Conservation (phyloP, 306 rosid genomes). For the Lagenaria siceraria region DNA sequence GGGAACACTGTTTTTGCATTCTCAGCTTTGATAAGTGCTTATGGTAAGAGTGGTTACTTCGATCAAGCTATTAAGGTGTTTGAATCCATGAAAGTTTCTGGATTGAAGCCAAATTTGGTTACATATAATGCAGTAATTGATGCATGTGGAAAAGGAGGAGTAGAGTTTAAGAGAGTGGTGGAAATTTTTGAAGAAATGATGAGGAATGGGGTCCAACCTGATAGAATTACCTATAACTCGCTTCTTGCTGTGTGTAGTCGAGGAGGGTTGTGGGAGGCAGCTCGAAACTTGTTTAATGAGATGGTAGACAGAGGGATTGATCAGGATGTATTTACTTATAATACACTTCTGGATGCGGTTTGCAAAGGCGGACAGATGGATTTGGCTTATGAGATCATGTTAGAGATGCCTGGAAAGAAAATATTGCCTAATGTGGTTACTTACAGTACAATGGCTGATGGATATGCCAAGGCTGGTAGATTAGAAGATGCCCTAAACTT, state of each 20-base stretch:
- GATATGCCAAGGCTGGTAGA: conserved; percentile 68
- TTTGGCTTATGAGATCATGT: conserved; percentile 50
- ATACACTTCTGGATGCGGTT: conserved; percentile 71
- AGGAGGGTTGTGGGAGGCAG: conserved; percentile 73
- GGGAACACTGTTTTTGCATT: conserved; percentile 70
- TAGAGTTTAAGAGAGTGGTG: conserved; percentile 47
- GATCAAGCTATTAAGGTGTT: conserved; percentile 43
- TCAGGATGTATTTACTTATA: conserved; percentile 69
- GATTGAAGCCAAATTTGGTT: conserved; percentile 71
- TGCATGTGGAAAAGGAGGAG: conserved; percentile 72
- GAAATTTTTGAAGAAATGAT: conserved; percentile 64
- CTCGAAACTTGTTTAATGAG: conserved; percentile 46
- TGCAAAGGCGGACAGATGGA: conserved; percentile 87
- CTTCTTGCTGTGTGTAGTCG: conserved; percentile 70
- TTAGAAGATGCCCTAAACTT: conserved; percentile 64
- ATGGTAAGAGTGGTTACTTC: conserved; percentile 57
- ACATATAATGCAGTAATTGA: conserved; percentile 81
- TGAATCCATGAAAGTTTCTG: conserved; percentile 46
- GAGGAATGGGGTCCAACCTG: conserved; percentile 45
- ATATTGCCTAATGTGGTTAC: conserved; percentile 76
- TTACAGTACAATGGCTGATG: conserved; percentile 78
- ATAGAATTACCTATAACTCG: conserved; percentile 71
- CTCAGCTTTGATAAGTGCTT: conserved; percentile 75
- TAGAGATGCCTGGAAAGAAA: conserved; percentile 52
- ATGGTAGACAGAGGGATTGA: conserved; percentile 54